phyloP scores from a whole-genome alignment of 2,329 filamentous ascomycete genomes.

The Talaromyces islandicus region DNA sequence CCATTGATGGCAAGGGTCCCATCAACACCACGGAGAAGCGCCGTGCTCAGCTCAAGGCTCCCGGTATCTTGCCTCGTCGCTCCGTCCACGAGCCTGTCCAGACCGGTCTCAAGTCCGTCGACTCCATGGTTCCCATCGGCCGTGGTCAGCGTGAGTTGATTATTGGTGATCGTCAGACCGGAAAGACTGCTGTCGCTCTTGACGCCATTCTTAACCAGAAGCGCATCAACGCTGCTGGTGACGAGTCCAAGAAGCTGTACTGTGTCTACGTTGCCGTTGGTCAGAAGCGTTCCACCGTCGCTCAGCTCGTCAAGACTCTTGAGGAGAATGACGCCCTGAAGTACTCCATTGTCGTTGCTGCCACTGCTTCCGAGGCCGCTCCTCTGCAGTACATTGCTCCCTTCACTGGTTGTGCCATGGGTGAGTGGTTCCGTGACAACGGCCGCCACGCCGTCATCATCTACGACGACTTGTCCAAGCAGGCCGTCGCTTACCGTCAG shows the following conservation, averaged over 20 bases:
- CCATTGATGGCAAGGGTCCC: conserved; percentile 98
- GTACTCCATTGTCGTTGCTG: conserved; percentile 89
- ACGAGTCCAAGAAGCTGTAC: conserved; percentile 98
- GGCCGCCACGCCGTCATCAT: conserved; percentile 86
- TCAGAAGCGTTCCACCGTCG: conserved; percentile 99
- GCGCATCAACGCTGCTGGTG: conserved; percentile 82
- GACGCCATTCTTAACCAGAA: conserved; percentile 99
- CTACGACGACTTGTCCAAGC: conserved; percentile 95
- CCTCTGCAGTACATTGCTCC: conserved; percentile 91
- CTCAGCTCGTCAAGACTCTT: conserved; percentile 98
- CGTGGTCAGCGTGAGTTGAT: conserved; percentile 99
- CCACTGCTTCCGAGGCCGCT: conserved; percentile 94
- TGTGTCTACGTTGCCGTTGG: conserved; percentile 98
- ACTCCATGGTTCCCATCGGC: conserved; percentile 99
- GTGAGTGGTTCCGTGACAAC: conserved; percentile 73
- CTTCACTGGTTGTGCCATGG: conserved; percentile 68
- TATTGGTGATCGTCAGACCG: conserved; percentile 99
- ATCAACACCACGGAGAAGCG: conserved; percentile 85
- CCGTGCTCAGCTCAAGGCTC: conserved; percentile 98
- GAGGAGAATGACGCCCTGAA: conserved; percentile 99
- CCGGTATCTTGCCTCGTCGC: conserved; percentile 91
- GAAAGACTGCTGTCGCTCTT: conserved; percentile 97
- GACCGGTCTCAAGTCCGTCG: conserved; percentile 98
- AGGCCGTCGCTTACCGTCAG: conserved; percentile 96
- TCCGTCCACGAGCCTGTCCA: conserved; percentile 99